Conservation (phyloP, 192 early-diverging fungal species). For the Chytriomyces sp. region DNA sequence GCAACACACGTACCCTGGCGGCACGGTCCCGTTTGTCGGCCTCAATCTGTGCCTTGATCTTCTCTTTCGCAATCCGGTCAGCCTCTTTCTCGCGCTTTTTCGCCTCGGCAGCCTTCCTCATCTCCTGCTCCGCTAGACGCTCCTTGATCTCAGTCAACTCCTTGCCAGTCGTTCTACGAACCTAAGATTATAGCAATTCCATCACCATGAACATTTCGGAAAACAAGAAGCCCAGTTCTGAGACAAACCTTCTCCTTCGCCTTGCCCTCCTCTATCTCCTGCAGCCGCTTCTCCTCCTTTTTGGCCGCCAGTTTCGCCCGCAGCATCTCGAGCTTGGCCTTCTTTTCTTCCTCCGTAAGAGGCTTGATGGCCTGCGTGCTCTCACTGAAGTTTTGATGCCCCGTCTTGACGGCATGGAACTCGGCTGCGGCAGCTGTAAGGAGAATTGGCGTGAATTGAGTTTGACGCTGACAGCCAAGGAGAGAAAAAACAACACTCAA, state of each 20-base stretch:
- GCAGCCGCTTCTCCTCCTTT: constrained; percentile 60
- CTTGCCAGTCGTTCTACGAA: constrained; percentile 69
- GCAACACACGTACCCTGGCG: constrained; percentile 54
- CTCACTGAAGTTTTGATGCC: constrained; percentile 78
- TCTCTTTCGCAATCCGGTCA: constrained; percentile 72
- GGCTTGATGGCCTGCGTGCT: constrained; percentile 76
- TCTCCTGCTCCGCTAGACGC: constrained; percentile 69
- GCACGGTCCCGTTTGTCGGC: constrained; percentile 73
- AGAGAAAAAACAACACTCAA: constrained; percentile 14
- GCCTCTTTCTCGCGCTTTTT: constrained; percentile 79
- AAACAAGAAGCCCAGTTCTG: not conserved
- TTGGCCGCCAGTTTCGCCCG: constrained; percentile 64
- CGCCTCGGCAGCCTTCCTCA: constrained; percentile 69
- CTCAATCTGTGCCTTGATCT: constrained; percentile 79
- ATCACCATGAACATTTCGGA: constrained; percentile 27
- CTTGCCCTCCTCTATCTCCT: constrained; percentile 70
- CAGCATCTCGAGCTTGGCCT: constrained; percentile 69
- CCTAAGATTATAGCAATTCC: constrained; percentile 16
- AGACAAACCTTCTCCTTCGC: constrained; percentile 60
- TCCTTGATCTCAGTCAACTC: constrained; percentile 71
- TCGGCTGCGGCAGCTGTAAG: constrained; percentile 67
- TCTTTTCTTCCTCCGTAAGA: constrained; percentile 79
- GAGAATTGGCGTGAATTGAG: not conserved
- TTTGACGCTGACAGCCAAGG: constrained; percentile 12
- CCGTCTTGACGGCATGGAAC: constrained; percentile 72